phyloP scores from a whole-genome alignment of 225 moss, liverwort and hornwort genomes.

The Sphagnum contortum region DNA sequence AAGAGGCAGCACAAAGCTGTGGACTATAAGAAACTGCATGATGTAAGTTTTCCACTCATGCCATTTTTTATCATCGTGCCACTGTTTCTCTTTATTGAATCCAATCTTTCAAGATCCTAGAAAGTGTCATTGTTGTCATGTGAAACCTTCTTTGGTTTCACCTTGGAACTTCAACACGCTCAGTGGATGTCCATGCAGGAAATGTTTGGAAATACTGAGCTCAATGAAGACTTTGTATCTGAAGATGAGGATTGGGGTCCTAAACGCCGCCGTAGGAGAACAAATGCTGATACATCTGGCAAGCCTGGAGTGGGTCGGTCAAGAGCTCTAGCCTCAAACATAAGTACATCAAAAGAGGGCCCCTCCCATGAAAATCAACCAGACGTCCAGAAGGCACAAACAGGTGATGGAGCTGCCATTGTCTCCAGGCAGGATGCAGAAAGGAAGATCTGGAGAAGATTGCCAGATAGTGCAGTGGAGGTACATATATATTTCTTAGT shows the following conservation, averaged over 20 bases:
- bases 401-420: slow-evolving; percentile 20
- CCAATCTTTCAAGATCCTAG: too few species aligned
- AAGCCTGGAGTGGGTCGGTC: slow-evolving; percentile 25
- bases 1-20: slow-evolving; percentile 85
- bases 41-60: slow-evolving; percentile 31
- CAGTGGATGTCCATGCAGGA: slow-evolving; percentile 24
- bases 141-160: too few species aligned
- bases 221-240: slow-evolving; percentile 36
- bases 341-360: slow-evolving; percentile 10
- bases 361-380: slow-evolving; percentile 1
- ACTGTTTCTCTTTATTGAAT: too few species aligned
- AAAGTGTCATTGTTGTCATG: too few species aligned
- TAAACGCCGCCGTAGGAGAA: slow-evolving; percentile 39
- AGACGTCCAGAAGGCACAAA: slow-evolving; percentile 12
- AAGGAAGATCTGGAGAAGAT: slow-evolving; percentile 37
- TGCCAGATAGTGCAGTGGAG: slow-evolving; percentile 62
- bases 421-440: slow-evolving; percentile 23
- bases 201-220: slow-evolving; percentile 67
- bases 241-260: slow-evolving; percentile 99
- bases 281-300: slow-evolving; percentile 32
- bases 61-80: background rate
- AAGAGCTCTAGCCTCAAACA: slow-evolving; percentile 17
- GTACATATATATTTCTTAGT: slow-evolving; percentile 5
- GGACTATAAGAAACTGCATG: slow-evolving; percentile 88
- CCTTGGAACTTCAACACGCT: background rate